phyloP scores from a whole-genome alignment of 768 basidiomycete species.

The Boletus tomentosulus region DNA sequence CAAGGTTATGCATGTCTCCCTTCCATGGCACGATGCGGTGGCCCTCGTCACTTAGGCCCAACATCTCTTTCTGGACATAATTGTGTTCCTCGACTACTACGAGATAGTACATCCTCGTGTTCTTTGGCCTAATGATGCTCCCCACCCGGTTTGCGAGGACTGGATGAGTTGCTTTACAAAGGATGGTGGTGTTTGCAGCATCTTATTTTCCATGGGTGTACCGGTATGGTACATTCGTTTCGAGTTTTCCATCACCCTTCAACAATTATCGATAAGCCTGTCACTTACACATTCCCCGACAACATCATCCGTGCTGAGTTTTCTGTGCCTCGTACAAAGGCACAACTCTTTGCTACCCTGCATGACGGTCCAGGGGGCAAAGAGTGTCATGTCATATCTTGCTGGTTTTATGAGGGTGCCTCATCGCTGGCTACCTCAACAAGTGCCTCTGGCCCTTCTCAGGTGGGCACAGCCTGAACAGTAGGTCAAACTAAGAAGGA shows the following conservation, averaged over 20 bases:
- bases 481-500: neutral
- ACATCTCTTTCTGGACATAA: neutral
- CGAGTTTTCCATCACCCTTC: neutral
- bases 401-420: neutral
- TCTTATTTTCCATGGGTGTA: neutral
- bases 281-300: neutral
- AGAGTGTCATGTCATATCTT: neutral
- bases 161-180: neutral
- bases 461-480: neutral
- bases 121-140: neutral
- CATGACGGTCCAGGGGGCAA: neutral
- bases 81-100: neutral
- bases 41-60: neutral
- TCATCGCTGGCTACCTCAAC: neutral
- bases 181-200: neutral
- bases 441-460: neutral
- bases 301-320: neutral
- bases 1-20: no score
- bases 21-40: neutral
- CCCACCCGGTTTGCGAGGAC: neutral
- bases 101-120: neutral
- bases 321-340: neutral
- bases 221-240: neutral
- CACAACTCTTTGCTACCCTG: neutral
- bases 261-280: neutral